phyloP scores from a whole-genome alignment of 1,284 basidiomycete genomes.

The Takashimella tepidaria region DNA sequence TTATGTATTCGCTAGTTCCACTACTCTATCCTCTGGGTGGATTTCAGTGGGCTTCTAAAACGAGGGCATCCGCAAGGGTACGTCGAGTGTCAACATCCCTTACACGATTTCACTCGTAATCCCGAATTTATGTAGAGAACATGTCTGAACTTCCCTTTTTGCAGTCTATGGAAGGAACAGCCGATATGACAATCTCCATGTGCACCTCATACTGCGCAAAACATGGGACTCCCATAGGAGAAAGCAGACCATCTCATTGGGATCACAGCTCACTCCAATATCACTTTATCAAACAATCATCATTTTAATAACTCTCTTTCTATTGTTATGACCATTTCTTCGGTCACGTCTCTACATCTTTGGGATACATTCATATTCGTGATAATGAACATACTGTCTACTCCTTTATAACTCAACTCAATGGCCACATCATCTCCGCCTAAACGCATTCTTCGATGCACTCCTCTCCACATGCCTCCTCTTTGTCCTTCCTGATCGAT shows the following conservation, averaged over 20 bases:
- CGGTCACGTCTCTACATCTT: no score
- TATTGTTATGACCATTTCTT: no score
- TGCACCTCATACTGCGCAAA: conserved; percentile 2
- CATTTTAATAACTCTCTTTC: no score
- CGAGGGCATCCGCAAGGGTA: conserved; percentile 1
- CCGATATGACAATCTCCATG: not conserved
- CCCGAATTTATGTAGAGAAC: no score
- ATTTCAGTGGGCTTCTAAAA: not conserved
- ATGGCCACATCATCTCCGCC: conserved; percentile 47
- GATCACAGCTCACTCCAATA: no score
- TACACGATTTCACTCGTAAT: conserved; percentile 1
- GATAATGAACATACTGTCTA: no score
- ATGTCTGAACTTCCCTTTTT: no score
- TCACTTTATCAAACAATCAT: no score
- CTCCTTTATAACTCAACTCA: no score
- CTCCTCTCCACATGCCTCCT: conserved; percentile 69
- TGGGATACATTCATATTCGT: no score
- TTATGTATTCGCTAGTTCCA: not conserved
- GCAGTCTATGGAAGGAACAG: not conserved
- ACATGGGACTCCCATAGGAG: not conserved
- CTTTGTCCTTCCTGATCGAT: conserved; percentile 58
- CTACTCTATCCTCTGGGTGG: not conserved
- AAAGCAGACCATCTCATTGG: not conserved
- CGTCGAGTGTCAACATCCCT: no score
- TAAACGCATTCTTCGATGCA: conserved; percentile 79